Evolutionary conservation across 2,329 filamentous ascomycete genomes (phyloP).

Genomic region (Neofusicoccum umdonicola): DNA sequence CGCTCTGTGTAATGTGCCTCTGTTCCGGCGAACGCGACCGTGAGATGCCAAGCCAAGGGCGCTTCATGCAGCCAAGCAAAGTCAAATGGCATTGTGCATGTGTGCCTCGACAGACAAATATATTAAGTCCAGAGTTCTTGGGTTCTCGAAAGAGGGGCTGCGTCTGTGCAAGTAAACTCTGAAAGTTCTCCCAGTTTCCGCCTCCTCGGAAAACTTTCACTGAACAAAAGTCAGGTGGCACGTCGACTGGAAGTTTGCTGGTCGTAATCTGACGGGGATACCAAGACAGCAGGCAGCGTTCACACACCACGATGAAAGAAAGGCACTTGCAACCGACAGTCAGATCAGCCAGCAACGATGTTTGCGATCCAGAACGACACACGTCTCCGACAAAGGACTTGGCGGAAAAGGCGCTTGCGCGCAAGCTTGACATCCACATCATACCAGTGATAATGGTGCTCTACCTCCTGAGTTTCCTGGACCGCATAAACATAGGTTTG

Average conservation of each 20-base stretch:
- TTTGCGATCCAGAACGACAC: neutral
- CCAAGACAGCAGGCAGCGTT: neutral
- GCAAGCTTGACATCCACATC: conserved; percentile 63
- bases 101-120: neutral
- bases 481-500: conserved; percentile 65
- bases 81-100: neutral
- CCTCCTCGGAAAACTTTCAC: no score
- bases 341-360: neutral
- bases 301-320: neutral
- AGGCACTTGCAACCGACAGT: neutral
- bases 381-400: conserved; percentile 33
- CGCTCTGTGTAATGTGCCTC: no score
- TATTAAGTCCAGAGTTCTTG: neutral
- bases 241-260: neutral
- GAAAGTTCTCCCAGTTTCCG: no score
- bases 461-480: conserved; percentile 75
- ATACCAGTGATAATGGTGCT: conserved; percentile 66
- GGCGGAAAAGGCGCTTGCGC: conserved; percentile 56
- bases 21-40: no score
- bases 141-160: no score
- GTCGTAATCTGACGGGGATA: no score
- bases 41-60: neutral
- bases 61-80: neutral
- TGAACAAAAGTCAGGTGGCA: no score
- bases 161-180: no score